Conservation (phyloP, 768 basidiomycete species). For the Suillus ampliporus region DNA sequence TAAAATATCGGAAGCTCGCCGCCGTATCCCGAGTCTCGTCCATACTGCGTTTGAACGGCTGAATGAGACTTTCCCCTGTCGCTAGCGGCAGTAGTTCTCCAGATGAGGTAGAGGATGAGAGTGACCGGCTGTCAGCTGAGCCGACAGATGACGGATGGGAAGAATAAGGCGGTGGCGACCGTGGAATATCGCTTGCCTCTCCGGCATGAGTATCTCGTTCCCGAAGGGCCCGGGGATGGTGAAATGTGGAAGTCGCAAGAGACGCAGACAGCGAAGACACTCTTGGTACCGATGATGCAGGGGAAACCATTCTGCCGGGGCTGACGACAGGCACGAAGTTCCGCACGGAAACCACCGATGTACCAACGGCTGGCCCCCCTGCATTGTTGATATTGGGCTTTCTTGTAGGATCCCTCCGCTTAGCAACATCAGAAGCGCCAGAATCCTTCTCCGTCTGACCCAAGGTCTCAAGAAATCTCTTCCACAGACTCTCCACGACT, state of each 20-base stretch:
- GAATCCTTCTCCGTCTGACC: constrained; percentile 48
- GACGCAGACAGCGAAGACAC: constrained; percentile 76
- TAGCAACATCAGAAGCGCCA: constrained; percentile 23
- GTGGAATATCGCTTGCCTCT: constrained; percentile 24
- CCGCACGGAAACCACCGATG: constrained; percentile 49
- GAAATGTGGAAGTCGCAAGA: constrained; percentile 61
- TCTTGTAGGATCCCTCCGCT: constrained; percentile 26
- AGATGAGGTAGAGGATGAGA: constrained; percentile 25
- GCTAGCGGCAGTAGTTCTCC: constrained; percentile 26
- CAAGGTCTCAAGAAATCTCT: constrained; percentile 55
- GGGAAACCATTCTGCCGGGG: constrained; percentile 42
- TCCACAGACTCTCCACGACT: constrained; percentile 71
- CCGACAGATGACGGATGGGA: constrained; percentile 40
- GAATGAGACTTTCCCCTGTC: constrained; percentile 32
- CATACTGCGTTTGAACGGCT: constrained; percentile 53
- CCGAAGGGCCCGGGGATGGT: constrained; percentile 50
- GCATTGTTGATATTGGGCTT: constrained; percentile 24
- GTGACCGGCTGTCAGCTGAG: constrained; percentile 27
- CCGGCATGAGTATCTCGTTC: constrained; percentile 22
- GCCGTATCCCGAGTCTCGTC: constrained; percentile 50
- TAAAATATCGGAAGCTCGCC: constrained; percentile 53
- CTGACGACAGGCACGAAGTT: constrained; percentile 60
- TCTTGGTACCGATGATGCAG: constrained; percentile 45
- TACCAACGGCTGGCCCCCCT: constrained; percentile 33
- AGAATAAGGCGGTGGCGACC: constrained; percentile 42